These are phyloP conservation scores for Cyberlindnera petersonii DNA, from an alignment of 805 yeast genomes.

Conservation along the genomic window DNA sequence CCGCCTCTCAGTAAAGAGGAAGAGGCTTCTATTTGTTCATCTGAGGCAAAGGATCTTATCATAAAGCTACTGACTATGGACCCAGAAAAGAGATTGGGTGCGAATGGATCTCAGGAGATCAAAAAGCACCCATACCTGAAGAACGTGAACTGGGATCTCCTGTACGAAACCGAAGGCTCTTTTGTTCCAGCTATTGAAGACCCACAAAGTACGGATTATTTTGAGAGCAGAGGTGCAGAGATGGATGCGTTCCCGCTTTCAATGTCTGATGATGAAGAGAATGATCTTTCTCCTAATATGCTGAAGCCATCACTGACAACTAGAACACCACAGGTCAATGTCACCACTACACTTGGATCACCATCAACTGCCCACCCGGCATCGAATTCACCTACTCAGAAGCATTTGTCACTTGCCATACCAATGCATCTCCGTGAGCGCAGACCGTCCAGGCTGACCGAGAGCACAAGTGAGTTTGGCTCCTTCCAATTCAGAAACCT, in stretches of 20 bases:
- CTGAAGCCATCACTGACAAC: slow-evolving; percentile 3
- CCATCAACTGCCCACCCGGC: slow-evolving; percentile 27
- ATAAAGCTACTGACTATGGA: slow-evolving; percentile 55
- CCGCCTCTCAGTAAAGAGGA: slow-evolving; percentile 56
- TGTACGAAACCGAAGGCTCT: slow-evolving; percentile 69
- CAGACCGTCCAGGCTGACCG: slow-evolving; percentile 68
- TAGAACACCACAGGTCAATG: slow-evolving; percentile 2
- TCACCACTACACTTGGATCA: slow-evolving; percentile 27
- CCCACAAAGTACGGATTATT: slow-evolving; percentile 88
- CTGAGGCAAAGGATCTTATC: slow-evolving; percentile 73
- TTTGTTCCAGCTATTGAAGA: slow-evolving; percentile 77
- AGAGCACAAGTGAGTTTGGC: slow-evolving; percentile 72
- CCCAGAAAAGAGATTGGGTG: slow-evolving; percentile 69
- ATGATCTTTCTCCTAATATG: slow-evolving; percentile 2
- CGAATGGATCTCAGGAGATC: slow-evolving; percentile 75
- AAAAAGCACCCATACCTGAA: slow-evolving; percentile 73
- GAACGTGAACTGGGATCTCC: slow-evolving; percentile 66
- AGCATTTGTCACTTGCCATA: slow-evolving; percentile 43
- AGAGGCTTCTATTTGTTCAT: slow-evolving; percentile 54
- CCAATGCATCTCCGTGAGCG: slow-evolving; percentile 64
- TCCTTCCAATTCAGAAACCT: slow-evolving; percentile 86
- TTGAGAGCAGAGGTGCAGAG: slow-evolving; percentile 86
- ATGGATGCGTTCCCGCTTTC: slow-evolving; percentile 54
- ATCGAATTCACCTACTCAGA: slow-evolving; percentile 32
- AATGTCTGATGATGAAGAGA: slow-evolving; percentile 31